Conservation (phyloP, 805 yeast species). For the Starmerella bacillaris region DNA sequence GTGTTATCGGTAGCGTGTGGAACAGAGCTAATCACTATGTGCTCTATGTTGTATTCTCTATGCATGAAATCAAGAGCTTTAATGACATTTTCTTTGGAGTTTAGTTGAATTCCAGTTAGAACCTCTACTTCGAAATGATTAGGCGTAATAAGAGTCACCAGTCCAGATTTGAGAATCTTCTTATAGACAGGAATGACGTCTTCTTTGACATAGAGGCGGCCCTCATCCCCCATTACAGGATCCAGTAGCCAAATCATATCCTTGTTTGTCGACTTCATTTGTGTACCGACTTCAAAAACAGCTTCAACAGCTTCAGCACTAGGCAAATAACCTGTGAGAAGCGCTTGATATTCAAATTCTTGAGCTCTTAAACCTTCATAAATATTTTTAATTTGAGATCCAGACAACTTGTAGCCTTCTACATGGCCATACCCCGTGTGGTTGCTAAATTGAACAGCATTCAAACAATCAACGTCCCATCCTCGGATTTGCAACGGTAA, state of each 20-base stretch:
- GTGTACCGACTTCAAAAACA: constrained; percentile 29
- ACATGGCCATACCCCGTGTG: constrained; percentile 76
- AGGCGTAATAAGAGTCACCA: constrained; percentile 66
- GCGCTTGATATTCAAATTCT: constrained; percentile 38
- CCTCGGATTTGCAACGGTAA: constrained; percentile 74
- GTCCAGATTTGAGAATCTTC: constrained; percentile 24
- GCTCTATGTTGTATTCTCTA: constrained; percentile 30
- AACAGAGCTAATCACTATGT: constrained; percentile 54
- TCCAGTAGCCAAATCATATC: constrained; percentile 47
- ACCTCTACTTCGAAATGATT: constrained; percentile 79
- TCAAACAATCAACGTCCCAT: constrained; percentile 84
- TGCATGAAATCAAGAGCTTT: constrained; percentile 36
- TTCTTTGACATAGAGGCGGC: constrained; percentile 49
- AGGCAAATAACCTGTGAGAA: constrained; percentile 70
- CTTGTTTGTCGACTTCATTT: constrained; percentile 20
- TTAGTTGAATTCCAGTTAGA: constrained; percentile 36
- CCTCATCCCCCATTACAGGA: constrained; percentile 88
- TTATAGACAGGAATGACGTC: constrained; percentile 44
- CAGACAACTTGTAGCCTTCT: constrained; percentile 36
- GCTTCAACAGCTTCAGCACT: constrained; percentile 36
- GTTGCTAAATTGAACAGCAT: constrained; percentile 76
- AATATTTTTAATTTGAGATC: constrained; percentile 32
- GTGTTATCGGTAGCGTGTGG: constrained; percentile 17
- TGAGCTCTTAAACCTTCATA: constrained; percentile 38
- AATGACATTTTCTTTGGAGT: constrained; percentile 25